A percentile compares a stretch with the other conserved stretches of the same genome.
These are phyloP conservation scores for Candida ortonii DNA, from an alignment of 805 yeast genomes.

Conservation along the genomic window DNA sequence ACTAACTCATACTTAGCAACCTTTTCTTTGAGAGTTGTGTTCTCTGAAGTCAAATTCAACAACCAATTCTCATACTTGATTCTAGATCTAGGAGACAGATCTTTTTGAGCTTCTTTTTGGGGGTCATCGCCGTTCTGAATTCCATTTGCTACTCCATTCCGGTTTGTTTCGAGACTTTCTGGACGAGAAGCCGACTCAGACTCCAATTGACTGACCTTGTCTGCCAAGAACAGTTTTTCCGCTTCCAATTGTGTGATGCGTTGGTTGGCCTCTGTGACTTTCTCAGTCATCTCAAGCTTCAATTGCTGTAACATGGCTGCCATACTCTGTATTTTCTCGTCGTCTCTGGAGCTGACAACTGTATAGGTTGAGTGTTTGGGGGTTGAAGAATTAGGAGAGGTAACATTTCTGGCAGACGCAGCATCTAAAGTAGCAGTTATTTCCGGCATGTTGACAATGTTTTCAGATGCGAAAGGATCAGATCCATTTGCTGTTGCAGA, in stretches of 20 bases:
- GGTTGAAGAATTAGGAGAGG: too few species aligned
- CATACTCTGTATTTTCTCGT: constrained; percentile 23
- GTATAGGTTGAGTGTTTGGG: too few species aligned
- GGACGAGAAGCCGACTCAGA: constrained; percentile 1
- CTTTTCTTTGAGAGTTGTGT: constrained; percentile 39
- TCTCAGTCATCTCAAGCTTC: constrained; percentile 43
- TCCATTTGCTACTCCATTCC: neutral
- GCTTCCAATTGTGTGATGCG: constrained; percentile 49
- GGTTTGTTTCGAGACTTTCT: constrained; percentile 1
- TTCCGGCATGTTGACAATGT: too few species aligned
- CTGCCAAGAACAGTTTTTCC: constrained; percentile 25
- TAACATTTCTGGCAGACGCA: too few species aligned
- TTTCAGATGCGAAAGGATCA: too few species aligned
- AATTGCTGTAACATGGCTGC: constrained; percentile 31
- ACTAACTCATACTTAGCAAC: constrained; percentile 48
- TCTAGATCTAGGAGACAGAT: constrained; percentile 18
- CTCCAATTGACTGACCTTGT: constrained; percentile 5
- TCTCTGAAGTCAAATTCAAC: constrained; percentile 45
- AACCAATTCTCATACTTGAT: constrained; percentile 31
- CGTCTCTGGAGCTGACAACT: too few species aligned
- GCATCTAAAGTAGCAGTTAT: too few species aligned
- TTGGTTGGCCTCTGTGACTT: constrained; percentile 56
- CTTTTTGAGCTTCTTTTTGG: constrained; percentile 8
- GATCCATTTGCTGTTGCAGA: too few species aligned
- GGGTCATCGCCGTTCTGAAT: neutral